Conservation (phyloP, 2,329 filamentous ascomycete genomes). For the Reticulascus tulasneorum region DNA sequence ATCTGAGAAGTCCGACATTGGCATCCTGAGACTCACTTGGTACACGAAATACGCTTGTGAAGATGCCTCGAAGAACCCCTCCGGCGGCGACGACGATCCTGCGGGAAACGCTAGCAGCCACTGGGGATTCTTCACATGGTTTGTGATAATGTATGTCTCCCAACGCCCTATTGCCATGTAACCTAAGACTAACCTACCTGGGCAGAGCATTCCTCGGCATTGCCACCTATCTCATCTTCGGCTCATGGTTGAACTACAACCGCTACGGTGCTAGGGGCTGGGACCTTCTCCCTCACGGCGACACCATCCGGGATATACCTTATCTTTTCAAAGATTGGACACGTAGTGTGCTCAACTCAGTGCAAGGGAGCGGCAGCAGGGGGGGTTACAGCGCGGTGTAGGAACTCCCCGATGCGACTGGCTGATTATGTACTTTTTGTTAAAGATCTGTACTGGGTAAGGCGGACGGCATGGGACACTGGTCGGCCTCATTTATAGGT, state of each 20-base stretch:
- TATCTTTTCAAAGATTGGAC: conserved; percentile 90
- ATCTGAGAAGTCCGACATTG: conserved; percentile 51
- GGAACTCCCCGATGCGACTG: conserved; percentile 18
- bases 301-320: conserved; percentile 86
- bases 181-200: conserved; percentile 17
- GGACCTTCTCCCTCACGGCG: conserved; percentile 90
- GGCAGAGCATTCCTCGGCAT: conserved; percentile 75
- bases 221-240: conserved; percentile 92
- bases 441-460: no score
- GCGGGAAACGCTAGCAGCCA: conserved; percentile 42
- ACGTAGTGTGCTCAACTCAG: conserved; percentile 72
- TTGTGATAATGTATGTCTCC: conserved; percentile 77
- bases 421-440: no score
- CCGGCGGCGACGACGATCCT: conserved; percentile 38
- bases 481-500: no score
- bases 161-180: not conserved
- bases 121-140: conserved; percentile 98
- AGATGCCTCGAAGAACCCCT: conserved; percentile 31
- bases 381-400: conserved; percentile 94
- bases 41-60: conserved; percentile 84
- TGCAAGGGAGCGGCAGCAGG: conserved; percentile 78
- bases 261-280: conserved; percentile 91
- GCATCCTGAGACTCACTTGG: conserved; percentile 76
- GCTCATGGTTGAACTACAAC: conserved; percentile 98
- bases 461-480: no score